Evolutionary conservation across 345 rosid species (phyloP), one percentile per base, ranked within the genome.

Genomic region (Eucalyptus albens): DNA sequence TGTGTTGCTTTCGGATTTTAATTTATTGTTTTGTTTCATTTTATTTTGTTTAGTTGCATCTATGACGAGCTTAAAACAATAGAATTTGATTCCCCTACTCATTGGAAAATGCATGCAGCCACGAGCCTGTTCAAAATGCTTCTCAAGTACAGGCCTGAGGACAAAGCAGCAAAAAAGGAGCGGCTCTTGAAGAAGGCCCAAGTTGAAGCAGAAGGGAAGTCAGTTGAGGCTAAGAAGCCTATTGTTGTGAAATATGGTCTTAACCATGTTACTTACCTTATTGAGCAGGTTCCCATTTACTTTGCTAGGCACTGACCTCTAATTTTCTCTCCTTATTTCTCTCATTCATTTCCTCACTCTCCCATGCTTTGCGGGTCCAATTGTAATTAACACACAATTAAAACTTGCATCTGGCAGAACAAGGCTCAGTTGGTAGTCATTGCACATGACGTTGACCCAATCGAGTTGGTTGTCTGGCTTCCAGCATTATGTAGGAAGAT

Each of bases 181-280:
- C 90, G 95, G 51, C 95, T 94, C 45, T 62, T 94, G 69, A 92
- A 91, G 80, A 94, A 88, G 90, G 97, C 97, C 51, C 94, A 95
- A 89, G 95, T 95, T 44, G 96, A 94, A 90, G 92, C 96, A 88
- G 97, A 94, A 60, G 97, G 97, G 67, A 95, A 96, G 82, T 55
- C 92, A n/a, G 92, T 89, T 3, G 97, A 95, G 89, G 88, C 93
- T 6, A 95, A 93, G 93, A 94, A 96, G 92, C 97, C 96, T 15
- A 94, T 96, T 92, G 95, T 95, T 37, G 96, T 95, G 72, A 96
- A 96, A 89, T 96, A 96, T 60, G 97, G 96, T 31, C 95, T 96
- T 47, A 96, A 96, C 91, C 97, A 96, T 87, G 93, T 95, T 19
- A 96, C 97, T 19, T 96, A 96, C 91, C 96, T 96, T 80, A 95